These are phyloP conservation scores for Entomortierella beljakovae DNA, from an alignment of 192 early-diverging fungal genomes.

Conservation along the genomic window DNA sequence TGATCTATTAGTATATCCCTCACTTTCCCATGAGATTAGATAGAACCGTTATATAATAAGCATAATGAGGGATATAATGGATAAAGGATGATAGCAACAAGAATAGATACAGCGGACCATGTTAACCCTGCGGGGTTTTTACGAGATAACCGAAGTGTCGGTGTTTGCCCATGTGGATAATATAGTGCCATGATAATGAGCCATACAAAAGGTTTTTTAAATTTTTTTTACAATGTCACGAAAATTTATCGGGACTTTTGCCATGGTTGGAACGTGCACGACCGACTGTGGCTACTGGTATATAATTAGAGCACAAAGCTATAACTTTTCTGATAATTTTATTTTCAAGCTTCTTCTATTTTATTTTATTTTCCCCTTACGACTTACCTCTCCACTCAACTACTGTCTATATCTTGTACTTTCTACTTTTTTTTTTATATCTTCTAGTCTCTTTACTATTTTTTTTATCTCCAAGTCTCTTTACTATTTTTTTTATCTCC, in stretches of 20 bases:
- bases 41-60: too few relatives aligned
- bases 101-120: background rate
- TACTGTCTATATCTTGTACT: background rate
- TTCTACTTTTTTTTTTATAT: background rate
- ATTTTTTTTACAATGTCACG: slow-evolving; percentile 1
- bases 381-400: background rate
- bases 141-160: background rate
- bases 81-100: too few relatives aligned
- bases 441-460: slow-evolving; percentile 2
- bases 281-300: background rate
- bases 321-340: too few relatives aligned
- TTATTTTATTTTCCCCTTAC: background rate
- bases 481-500: background rate
- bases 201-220: too few relatives aligned
- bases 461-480: background rate
- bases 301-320: background rate
- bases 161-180: background rate
- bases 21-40: too few relatives aligned
- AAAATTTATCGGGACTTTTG: slow-evolving; percentile 24
- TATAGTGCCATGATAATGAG: too few relatives aligned
- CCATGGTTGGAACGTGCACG: slow-evolving; percentile 24
- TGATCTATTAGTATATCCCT: too few relatives aligned
- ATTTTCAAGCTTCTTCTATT: background rate
- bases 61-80: too few relatives aligned
- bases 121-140: too few relatives aligned